Percentiles rank a stretch among this genome's conserved stretches.
These are phyloP conservation scores for Xylogone sp. DNA, from an alignment of 2,329 filamentous ascomycete genomes.

Conservation along the genomic window DNA sequence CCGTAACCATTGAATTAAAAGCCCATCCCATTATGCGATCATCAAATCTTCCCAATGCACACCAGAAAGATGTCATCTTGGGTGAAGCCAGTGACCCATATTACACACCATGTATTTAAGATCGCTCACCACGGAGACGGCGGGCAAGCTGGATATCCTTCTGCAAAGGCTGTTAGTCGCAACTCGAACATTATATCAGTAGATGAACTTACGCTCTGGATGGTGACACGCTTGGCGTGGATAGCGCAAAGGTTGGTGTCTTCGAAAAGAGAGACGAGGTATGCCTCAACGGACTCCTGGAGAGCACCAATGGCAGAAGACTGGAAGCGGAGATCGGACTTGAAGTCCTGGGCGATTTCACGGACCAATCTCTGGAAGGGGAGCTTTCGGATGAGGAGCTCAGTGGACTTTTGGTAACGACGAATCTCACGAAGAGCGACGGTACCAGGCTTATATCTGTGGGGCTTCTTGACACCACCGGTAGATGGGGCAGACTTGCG, in stretches of 20 bases:
- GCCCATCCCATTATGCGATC: constrained; percentile 23
- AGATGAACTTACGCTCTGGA: constrained; percentile 49
- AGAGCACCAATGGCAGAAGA: constrained; percentile 95
- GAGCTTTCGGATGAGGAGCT: constrained; percentile 94
- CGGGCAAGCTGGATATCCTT: constrained; percentile 98
- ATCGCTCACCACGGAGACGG: constrained; percentile 90
- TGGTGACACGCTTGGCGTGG: constrained; percentile 98
- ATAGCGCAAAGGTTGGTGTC: constrained; percentile 98
- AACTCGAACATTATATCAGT: neutral
- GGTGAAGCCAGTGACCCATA: constrained; percentile 1
- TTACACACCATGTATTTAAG: constrained; percentile 55
- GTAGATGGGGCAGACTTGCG: constrained; percentile 97
- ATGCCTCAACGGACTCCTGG: constrained; percentile 98
- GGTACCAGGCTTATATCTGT: constrained; percentile 86
- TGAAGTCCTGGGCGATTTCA: constrained; percentile 96
- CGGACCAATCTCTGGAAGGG: constrained; percentile 97
- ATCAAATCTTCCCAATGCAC: constrained; percentile 10
- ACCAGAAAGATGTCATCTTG: neutral
- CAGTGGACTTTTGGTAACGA: constrained; percentile 96
- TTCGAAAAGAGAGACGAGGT: constrained; percentile 96
- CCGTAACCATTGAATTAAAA: constrained; percentile 12
- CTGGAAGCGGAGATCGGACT: constrained; percentile 95
- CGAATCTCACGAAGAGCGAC: constrained; percentile 98
- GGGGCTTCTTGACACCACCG: constrained; percentile 95
- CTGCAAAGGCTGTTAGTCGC: constrained; percentile 25